Percentiles rank a stretch among this genome's conserved stretches.
These are phyloP conservation scores for Saxophila tyrrhenica DNA, from an alignment of 495 filamentous ascomycete genomes.

Conservation along the genomic window DNA sequence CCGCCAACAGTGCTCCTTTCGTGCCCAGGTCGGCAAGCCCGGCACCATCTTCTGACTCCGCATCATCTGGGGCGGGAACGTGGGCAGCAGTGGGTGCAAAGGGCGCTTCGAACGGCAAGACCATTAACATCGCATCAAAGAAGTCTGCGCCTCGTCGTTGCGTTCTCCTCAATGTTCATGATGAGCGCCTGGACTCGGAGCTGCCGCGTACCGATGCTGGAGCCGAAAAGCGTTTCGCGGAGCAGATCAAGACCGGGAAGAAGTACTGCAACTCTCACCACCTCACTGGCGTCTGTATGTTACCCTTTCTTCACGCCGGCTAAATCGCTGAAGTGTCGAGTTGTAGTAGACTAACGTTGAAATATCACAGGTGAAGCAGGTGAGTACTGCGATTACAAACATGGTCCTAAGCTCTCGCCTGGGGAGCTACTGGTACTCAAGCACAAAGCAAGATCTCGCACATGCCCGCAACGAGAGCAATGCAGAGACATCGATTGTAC, in stretches of 20 bases:
- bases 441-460: conserved; percentile 21
- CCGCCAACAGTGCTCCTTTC: not conserved
- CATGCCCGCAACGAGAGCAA: conserved; percentile 11
- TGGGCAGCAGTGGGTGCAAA: conserved; percentile 30
- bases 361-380: conserved; percentile 5
- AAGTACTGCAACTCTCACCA: conserved; percentile 31
- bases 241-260: conserved; percentile 17
- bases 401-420: conserved; percentile 23
- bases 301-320: too few species aligned
- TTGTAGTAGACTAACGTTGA: too few species aligned
- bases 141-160: conserved; percentile 16
- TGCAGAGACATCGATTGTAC: conserved; percentile 27
- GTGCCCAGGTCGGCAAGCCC: conserved; percentile 9
- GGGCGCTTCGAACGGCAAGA: conserved; percentile 17
- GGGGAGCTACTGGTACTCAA: conserved; percentile 26
- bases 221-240: conserved; percentile 19
- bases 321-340: too few species aligned
- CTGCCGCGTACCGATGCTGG: conserved; percentile 19
- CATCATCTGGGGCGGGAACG: conserved; percentile 1
- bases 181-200: conserved; percentile 24
- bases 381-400: conserved; percentile 25
- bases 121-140: conserved; percentile 23
- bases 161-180: conserved; percentile 25
- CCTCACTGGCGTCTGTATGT: conserved; percentile 25
- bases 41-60: conserved; percentile 10